Evolutionary conservation across 495 filamentous ascomycete species (phyloP).

Genomic region (Penicillium canariense): DNA sequence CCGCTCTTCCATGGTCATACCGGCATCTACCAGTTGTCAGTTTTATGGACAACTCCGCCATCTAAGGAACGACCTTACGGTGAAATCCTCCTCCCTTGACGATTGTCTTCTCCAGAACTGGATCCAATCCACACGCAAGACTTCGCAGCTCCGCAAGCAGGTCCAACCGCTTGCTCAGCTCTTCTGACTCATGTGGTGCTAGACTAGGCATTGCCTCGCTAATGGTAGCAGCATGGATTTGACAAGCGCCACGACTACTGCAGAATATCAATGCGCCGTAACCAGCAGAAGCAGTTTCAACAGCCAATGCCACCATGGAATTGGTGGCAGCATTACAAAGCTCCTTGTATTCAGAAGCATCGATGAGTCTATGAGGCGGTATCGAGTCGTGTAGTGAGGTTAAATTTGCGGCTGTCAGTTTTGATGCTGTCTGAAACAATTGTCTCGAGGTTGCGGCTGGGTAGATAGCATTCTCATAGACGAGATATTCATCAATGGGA

Average conservation of each 20-base stretch:
- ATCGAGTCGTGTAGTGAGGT: constrained; percentile 34
- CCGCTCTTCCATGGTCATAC: constrained; percentile 76
- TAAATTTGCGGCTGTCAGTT: constrained; percentile 38
- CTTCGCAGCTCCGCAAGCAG: constrained; percentile 67
- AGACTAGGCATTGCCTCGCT: constrained; percentile 58
- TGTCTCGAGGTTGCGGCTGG: constrained; percentile 58
- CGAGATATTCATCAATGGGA: constrained; percentile 71
- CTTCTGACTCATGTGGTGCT: constrained; percentile 40
- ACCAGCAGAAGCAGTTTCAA: constrained; percentile 63
- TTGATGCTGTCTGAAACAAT: constrained; percentile 60
- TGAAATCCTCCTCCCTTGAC: constrained; percentile 72
- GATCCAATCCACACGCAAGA: constrained; percentile 65
- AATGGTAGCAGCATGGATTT: constrained; percentile 61
- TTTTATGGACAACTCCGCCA: neutral
- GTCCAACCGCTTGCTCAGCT: constrained; percentile 60
- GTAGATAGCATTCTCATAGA: constrained; percentile 72
- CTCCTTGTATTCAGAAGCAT: constrained; percentile 56
- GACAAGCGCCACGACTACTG: constrained; percentile 63
- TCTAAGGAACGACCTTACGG: constrained; percentile 42
- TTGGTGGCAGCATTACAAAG: constrained; percentile 64
- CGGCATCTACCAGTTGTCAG: constrained; percentile 53
- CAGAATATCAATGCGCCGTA: constrained; percentile 78
- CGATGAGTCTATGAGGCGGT: constrained; percentile 49
- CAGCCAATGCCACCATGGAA: constrained; percentile 65
- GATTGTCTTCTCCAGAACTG: constrained; percentile 62